Conservation (phyloP, 768 basidiomycete genomes). For the Boletellus ananas region DNA sequence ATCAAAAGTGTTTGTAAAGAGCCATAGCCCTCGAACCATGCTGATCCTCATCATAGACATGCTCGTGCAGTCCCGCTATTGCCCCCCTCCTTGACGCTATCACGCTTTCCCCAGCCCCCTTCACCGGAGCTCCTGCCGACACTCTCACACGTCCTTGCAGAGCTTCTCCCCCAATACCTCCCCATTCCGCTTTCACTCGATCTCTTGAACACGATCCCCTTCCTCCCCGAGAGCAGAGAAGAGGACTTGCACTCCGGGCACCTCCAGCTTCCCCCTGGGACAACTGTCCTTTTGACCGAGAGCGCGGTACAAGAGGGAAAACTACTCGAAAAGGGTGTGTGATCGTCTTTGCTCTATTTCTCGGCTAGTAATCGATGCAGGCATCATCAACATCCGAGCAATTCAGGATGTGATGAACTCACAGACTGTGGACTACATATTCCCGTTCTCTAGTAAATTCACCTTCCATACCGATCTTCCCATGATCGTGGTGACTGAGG, state of each 20-base stretch:
- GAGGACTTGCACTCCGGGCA: constrained; percentile 73
- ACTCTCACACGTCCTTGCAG: constrained; percentile 51
- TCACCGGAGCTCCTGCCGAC: constrained; percentile 36
- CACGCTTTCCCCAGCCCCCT: constrained; percentile 52
- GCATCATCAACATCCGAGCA: constrained; percentile 58
- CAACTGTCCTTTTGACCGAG: constrained; percentile 61
- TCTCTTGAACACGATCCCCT: constrained; percentile 52
- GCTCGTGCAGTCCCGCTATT: constrained; percentile 63
- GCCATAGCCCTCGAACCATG: not conserved
- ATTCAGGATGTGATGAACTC: constrained; percentile 59
- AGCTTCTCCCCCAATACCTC: constrained; percentile 55
- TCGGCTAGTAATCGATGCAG: constrained; percentile 30
- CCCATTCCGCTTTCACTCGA: constrained; percentile 60
- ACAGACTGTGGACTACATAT: constrained; percentile 70
- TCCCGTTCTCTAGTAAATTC: constrained; percentile 68
- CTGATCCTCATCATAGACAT: constrained; percentile 43
- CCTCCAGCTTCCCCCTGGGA: constrained; percentile 66
- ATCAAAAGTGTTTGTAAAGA: constrained; percentile 55
- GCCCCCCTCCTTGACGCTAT: constrained; percentile 62
- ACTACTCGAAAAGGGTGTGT: constrained; percentile 47
- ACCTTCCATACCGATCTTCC: constrained; percentile 69
- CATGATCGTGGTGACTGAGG: constrained; percentile 60
- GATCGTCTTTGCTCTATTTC: not conserved
- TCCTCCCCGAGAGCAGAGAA: constrained; percentile 63
- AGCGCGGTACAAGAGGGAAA: constrained; percentile 64